These are phyloP conservation scores for Arthrobotrys musiformis DNA, from an alignment of 2,329 filamentous ascomycete species.

Conservation along the genomic window DNA sequence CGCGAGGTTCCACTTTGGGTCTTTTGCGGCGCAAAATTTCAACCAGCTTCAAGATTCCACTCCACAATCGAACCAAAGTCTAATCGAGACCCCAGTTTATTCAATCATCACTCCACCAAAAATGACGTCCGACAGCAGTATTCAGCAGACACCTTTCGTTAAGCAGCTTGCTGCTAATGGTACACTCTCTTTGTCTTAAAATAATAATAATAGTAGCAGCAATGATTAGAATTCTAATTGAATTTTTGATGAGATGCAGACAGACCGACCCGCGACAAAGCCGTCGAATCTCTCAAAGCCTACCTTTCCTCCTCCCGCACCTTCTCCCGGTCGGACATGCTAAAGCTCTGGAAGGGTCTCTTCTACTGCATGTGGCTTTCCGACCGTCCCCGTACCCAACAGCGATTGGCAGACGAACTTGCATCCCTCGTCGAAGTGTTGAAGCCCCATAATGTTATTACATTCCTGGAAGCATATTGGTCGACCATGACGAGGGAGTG, in stretches of 20 bases:
- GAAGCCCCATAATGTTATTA: conserved; percentile 60
- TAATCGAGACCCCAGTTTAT: no score
- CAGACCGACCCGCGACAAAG: conserved; percentile 78
- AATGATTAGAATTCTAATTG: neutral
- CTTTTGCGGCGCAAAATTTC: conserved; percentile 51
- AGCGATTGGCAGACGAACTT: conserved; percentile 81
- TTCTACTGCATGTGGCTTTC: conserved; percentile 94
- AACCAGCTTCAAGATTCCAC: neutral
- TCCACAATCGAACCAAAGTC: neutral
- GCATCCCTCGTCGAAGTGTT: conserved; percentile 67
- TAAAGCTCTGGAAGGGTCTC: conserved; percentile 94
- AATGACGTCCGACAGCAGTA: conserved; percentile 44
- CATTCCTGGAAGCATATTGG: conserved; percentile 69
- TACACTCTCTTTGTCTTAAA: conserved; percentile 63
- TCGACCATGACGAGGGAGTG: conserved; percentile 68
- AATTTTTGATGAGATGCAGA: conserved; percentile 67
- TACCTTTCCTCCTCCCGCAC: conserved; percentile 74
- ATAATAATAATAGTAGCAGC: neutral
- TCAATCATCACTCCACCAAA: conserved; percentile 1
- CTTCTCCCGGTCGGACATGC: conserved; percentile 75
- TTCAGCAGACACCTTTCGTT: conserved; percentile 72
- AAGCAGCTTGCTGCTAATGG: conserved; percentile 86
- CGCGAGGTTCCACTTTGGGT: neutral
- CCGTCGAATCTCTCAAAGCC: conserved; percentile 78
- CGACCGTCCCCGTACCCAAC: conserved; percentile 87